Base-by-base conservation (phyloP, 257 asterid genomes). In the Solanum pinnatisectum region DNA sequence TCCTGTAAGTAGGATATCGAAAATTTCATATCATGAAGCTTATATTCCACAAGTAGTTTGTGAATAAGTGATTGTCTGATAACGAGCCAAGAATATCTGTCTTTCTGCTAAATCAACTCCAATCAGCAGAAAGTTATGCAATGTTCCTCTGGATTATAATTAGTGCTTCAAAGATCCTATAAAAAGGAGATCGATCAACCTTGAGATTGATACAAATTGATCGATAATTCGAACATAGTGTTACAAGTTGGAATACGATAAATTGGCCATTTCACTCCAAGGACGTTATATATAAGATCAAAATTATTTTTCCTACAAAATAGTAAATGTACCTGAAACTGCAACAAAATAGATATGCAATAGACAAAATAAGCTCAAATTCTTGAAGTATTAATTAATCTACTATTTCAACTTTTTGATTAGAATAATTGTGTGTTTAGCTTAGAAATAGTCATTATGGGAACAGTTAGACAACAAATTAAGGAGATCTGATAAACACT, bases 371-470 rank as follows among this genome's bases (percentile, higher is more conserved):
- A 46, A 13, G 10, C 30, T 81, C 85, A 27, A 46, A 81, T 30
- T 46, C 10, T 46, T 81, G 85, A 20, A 77, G 60, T n/a, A 13
- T 7, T n/a, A 77, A 40, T 40, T 40, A n/a, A 77, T 77, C 11
- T 77, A 77, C n/a, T 23, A n/a, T 3, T 59, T 5, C 52, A 37
- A 74, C 52, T 36, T 37, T 77, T 40, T 77, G 4, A 33, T 40
- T 77, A 40, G 22, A 77, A n/a, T 23, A 40, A 77, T 77, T 77
- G 84, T 77, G 84, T 77, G 84, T 40, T 77, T 40, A 7, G 84
- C 60, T 77, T 77, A 77, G 90, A 77, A 90, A 87, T 14, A 84
- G 87, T 88, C 74, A 84, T 90, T 76, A 40, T 87, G 78, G 87
- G 72, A 65, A 67, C 78, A 33, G 91, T 89, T 73, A 46, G 67